Evolutionary conservation across 1,284 basidiomycete species (phyloP).

Genomic region (Mycocalia duriaeana): DNA sequence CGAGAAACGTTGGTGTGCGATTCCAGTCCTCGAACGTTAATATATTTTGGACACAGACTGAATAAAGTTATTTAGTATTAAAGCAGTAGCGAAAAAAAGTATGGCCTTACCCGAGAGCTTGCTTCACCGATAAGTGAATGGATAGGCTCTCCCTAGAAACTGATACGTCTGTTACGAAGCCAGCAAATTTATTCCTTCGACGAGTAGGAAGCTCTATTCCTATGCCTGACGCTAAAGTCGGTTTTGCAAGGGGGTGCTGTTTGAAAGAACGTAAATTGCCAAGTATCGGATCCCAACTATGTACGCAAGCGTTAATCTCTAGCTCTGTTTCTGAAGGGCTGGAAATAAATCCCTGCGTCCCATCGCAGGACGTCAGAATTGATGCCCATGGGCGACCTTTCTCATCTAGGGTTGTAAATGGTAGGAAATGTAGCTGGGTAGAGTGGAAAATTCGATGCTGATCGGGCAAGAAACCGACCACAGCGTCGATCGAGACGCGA

Average conservation of each 20-base stretch:
- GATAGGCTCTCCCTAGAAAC: conserved; percentile 20
- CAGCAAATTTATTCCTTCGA: conserved; percentile 60
- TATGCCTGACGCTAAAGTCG: conserved; percentile 48
- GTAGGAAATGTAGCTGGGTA: conserved; percentile 39
- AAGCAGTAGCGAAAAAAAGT: not conserved
- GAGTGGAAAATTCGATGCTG: conserved; percentile 43
- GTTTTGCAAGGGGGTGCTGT: conserved; percentile 14
- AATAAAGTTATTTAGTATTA: not conserved
- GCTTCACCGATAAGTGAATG: conserved; percentile 40
- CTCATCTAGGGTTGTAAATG: conserved; percentile 38
- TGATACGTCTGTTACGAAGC: conserved; percentile 15
- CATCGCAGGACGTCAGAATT: conserved; percentile 34
- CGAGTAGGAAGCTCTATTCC: conserved; percentile 57
- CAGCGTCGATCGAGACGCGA: conserved; percentile 10
- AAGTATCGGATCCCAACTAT: conserved; percentile 54
- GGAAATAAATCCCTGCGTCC: conserved; percentile 39
- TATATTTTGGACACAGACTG: conserved; percentile 68
- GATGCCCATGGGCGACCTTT: conserved; percentile 45
- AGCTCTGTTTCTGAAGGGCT: conserved; percentile 37
- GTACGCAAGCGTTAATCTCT: conserved; percentile 37
- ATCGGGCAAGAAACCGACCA: conserved; percentile 34
- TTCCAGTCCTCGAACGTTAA: conserved; percentile 46
- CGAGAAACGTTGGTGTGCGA: conserved; percentile 36
- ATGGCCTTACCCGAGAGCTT: conserved; percentile 50
- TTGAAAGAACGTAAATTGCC: conserved; percentile 29